Base-by-base conservation (phyloP, 352 stramenopile species). In the Phytophthora colocasiae region DNA sequence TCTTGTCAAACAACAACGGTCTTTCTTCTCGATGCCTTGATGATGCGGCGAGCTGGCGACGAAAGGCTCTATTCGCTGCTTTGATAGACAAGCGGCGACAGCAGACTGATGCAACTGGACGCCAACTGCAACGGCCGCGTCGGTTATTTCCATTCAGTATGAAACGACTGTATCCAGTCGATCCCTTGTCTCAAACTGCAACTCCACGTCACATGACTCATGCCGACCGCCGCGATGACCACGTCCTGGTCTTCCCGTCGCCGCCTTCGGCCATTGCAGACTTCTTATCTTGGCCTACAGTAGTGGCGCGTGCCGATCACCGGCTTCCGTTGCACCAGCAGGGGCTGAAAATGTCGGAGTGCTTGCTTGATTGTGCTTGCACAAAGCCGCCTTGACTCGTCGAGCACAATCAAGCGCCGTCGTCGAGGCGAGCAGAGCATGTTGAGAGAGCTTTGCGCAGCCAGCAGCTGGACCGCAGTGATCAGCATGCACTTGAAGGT, bases 401-500 rank as follows among this genome's bases (percentile, higher is more conserved):
- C n/a, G 39, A 39, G 34, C 54, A 55, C 50, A 62, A 71, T 45
- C 64, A 58, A 63, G 10, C 43, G 26, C 31, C 19, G 14, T 32
- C 39, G 27, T 32, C 15, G 11, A 34, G 12, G 38, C 38, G 12
- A 43, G 38, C 50, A 62, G 4, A 63, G 51, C 51, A 19, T 19
- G 43, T 15, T 2, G 22, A 9, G n/a, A 56, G 59, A 54, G 51
- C 50, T 51, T 62, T 55, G 47, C 22, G 3, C 38, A 69, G 53
- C 45, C 45, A 69, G 55, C 61, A 69, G 62, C 54, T 69, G 53
- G 54, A 8, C 8, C 36, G 44, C 63, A 34, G 48, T 66, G 43
- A 67, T 63, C 63, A 67, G 56, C 57, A 58, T 69, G 44, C 61
- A 63, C 52, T 69, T 69, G 61, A 69, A 69, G 52, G 17, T 17